These are phyloP conservation scores for Colletotrichum kahawae DNA, from an alignment of 2,329 filamentous ascomycete species.

Conservation along the genomic window DNA sequence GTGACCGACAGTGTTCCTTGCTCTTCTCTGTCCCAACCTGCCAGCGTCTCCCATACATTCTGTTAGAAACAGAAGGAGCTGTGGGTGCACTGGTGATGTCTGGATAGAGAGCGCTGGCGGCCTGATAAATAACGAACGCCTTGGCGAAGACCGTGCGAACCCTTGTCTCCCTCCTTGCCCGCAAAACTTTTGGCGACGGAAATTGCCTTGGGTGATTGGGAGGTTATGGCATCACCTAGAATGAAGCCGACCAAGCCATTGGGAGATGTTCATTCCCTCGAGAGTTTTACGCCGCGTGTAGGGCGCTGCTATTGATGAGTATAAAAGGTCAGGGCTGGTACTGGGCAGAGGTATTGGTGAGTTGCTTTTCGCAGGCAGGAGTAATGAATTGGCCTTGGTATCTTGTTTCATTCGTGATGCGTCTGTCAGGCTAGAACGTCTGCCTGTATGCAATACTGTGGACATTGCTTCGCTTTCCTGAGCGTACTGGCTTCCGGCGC, in stretches of 20 bases:
- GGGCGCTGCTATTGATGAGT: too few relatives aligned
- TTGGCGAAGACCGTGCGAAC: too few relatives aligned
- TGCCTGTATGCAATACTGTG: neutral
- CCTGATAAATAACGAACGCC: too few relatives aligned
- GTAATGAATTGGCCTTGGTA: too few relatives aligned
- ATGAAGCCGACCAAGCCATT: neutral
- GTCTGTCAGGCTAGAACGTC: fast-evolving
- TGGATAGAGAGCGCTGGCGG: too few relatives aligned
- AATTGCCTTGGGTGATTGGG: too few relatives aligned
- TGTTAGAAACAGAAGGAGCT: fast-evolving
- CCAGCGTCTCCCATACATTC: neutral
- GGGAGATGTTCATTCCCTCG: too few relatives aligned
- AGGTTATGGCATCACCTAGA: too few relatives aligned
- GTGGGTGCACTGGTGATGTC: neutral
- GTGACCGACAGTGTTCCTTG: neutral
- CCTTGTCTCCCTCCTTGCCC: too few relatives aligned
- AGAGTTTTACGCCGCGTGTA: neutral
- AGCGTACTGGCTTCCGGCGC: neutral
- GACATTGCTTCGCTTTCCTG: neutral
- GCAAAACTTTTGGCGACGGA: too few relatives aligned
- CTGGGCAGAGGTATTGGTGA: neutral
- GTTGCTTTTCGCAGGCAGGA: too few relatives aligned
- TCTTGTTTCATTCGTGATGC: neutral
- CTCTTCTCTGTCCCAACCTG: neutral
- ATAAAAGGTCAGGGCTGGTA: neutral